Conservation (phyloP, 495 filamentous ascomycete species). For the Lichina pygmaea region DNA sequence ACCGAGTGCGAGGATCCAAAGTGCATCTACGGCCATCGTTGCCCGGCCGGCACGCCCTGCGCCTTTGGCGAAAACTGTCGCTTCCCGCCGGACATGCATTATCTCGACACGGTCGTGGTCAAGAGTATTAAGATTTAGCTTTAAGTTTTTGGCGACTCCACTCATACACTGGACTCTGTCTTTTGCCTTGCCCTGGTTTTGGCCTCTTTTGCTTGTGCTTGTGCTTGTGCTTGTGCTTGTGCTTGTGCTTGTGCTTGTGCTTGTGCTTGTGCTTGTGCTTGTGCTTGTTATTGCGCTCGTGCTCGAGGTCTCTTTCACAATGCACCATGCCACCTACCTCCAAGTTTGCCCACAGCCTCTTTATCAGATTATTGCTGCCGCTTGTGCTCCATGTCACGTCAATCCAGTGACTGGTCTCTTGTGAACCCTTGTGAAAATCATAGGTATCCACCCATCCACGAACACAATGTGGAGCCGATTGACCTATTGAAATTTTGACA, state of each 20-base stretch:
- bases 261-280: background rate
- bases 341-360: too few relatives aligned
- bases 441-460: too few relatives aligned
- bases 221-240: background rate
- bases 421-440: too few relatives aligned
- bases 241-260: background rate
- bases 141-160: background rate
- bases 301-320: too few relatives aligned
- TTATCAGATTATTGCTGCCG: too few relatives aligned
- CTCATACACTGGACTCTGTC: too few relatives aligned
- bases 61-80: background rate
- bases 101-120: conserved; percentile 1
- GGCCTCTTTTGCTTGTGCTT: background rate
- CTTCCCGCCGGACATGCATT: conserved; percentile 2
- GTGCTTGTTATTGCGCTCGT: too few relatives aligned
- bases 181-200: background rate
- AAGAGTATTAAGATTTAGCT: conserved; percentile 1
- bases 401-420: too few relatives aligned
- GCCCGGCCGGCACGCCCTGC: background rate
- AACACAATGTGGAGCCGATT: too few relatives aligned
- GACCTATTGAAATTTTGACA: too few relatives aligned
- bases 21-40: conserved; percentile 63
- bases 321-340: too few relatives aligned
- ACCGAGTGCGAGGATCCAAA: conserved; percentile 45
- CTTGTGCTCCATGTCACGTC: too few relatives aligned